Base-by-base conservation (phyloP, 1,284 basidiomycete species). In the Leccinum fuscescens region DNA sequence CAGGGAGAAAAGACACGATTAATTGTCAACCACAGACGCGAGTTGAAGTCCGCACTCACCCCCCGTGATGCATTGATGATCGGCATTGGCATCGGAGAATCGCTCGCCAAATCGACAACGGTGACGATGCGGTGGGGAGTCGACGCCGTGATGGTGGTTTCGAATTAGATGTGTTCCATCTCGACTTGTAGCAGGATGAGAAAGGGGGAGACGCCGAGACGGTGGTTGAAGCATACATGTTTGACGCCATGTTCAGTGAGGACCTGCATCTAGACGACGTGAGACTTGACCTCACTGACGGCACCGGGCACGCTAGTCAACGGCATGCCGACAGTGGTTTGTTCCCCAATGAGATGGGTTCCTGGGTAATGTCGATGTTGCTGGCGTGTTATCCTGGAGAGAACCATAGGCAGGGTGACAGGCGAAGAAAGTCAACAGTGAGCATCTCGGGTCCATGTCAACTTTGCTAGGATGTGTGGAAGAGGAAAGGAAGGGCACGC, bases 101-200 rank as follows among this genome's bases (percentile, higher is more conserved):
- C 91, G 14, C 89, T 89, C 0, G 88, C 90, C 90, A 90, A 93
- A 69, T 93, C 90, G 58, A 90, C 86, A 46, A 92, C 90, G 24
- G 87, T 89, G 67, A 92, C 77, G 67, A 92, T 88, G 64, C 84
- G 80, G 70, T 90, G 86, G 11, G 90, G 89, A 9, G 80, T 72
- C 35, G 77, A 71, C 0, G 83, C 82, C 3, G 88, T 85, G 33
- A 93, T 84, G 5, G 88, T 79, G 3, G 89, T 81, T 70, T 93
- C 89, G n/a, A n/a, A n/a, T n/a, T n/a, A n/a, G n/a, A 60, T 93
- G 74, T 93, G 86, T 69, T 86, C 72, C 90, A 93, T 90, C 79
- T 92, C 90, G n/a, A 92, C 88, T 69, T 91, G n/a, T 42, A 42
- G 14, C 20, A 20, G 1, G 4, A 4, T 6, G 51, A 0, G n/a